phyloP scores from a whole-genome alignment of 1,284 basidiomycete species.

The Boletus smithii region DNA sequence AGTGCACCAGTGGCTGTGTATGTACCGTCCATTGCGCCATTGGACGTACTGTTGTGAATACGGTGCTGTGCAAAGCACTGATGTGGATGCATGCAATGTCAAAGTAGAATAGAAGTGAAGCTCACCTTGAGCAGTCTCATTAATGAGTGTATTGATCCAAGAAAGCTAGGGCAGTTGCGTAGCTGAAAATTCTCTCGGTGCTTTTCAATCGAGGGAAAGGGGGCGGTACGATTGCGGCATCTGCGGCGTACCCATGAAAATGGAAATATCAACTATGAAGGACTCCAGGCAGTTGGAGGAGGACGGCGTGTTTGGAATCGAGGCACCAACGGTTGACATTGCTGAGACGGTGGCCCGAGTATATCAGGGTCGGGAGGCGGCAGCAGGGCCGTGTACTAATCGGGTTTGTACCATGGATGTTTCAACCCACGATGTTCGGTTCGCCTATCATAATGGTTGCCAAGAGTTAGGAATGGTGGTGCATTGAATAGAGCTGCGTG shows the following conservation, averaged over 20 bases:
- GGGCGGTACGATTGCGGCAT: slow-evolving; percentile 18
- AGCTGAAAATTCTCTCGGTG: slow-evolving; percentile 14
- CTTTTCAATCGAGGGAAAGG: slow-evolving; percentile 14
- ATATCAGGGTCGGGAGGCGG: slow-evolving; percentile 13
- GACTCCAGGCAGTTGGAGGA: not conserved
- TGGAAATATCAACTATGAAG: slow-evolving; percentile 2
- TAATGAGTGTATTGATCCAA: slow-evolving; percentile 3
- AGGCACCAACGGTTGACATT: slow-evolving; percentile 8
- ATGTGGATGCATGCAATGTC: not conserved
- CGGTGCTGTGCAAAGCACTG: slow-evolving; percentile 8
- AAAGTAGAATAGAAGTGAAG: not conserved
- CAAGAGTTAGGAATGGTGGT: not conserved
- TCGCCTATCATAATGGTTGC: not conserved
- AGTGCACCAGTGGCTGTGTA: slow-evolving; percentile 16
- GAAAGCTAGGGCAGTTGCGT: not conserved
- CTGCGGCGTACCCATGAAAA: slow-evolving; percentile 19
- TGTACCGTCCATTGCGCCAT: slow-evolving; percentile 9
- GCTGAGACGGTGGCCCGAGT: not conserved
- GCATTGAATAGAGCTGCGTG: too few species aligned
- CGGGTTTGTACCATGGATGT: too few species aligned
- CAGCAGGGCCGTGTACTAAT: too few species aligned
- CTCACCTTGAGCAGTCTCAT: slow-evolving; percentile 1
- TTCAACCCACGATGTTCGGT: slow-evolving; percentile 6
- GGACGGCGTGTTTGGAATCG: slow-evolving; percentile 2
- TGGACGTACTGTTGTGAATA: slow-evolving; percentile 8